Percentiles rank a stretch among this genome's conserved stretches.
Conservation (phyloP, 768 basidiomycete species). For the Tricholomella constricta region DNA sequence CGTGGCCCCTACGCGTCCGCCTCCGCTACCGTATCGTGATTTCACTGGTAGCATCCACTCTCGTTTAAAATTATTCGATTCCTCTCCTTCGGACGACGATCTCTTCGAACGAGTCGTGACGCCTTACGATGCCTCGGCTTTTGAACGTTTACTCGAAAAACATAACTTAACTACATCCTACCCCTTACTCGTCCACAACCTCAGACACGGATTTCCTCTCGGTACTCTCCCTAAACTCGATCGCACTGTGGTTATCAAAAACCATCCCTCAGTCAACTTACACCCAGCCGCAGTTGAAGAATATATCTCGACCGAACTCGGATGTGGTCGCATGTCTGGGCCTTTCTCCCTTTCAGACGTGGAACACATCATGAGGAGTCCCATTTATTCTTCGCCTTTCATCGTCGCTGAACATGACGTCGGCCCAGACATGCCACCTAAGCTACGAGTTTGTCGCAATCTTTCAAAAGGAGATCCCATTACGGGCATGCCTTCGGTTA, state of each 20-base stretch:
- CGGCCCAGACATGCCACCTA: slow-evolving; percentile 1
- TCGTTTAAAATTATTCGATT: neutral
- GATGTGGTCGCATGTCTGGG: neutral
- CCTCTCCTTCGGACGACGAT: neutral
- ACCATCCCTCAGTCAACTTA: neutral
- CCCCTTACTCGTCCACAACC: slow-evolving; percentile 21
- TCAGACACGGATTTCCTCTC: too few relatives aligned
- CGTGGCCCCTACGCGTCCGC: neutral
- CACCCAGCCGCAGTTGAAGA: neutral
- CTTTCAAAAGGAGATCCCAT: slow-evolving; percentile 17
- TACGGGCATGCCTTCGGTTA: slow-evolving; percentile 7
- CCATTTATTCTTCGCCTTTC: slow-evolving; percentile 26
- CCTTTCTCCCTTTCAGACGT: slow-evolving; percentile 7
- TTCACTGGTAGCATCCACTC: neutral
- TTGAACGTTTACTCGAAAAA: too few relatives aligned
- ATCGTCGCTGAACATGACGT: too few relatives aligned
- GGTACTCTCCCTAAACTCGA: too few relatives aligned
- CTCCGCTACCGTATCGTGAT: too few relatives aligned
- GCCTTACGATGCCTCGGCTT: too few relatives aligned
- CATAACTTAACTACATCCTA: slow-evolving; percentile 2
- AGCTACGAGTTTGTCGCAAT: slow-evolving; percentile 22
- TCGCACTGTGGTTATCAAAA: neutral
- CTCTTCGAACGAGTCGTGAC: too few relatives aligned
- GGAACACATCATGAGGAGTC: slow-evolving; percentile 23
- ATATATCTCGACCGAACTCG: neutral